Conservation (phyloP, 1,284 basidiomycete genomes). For the Heterobasidion annosum region DNA sequence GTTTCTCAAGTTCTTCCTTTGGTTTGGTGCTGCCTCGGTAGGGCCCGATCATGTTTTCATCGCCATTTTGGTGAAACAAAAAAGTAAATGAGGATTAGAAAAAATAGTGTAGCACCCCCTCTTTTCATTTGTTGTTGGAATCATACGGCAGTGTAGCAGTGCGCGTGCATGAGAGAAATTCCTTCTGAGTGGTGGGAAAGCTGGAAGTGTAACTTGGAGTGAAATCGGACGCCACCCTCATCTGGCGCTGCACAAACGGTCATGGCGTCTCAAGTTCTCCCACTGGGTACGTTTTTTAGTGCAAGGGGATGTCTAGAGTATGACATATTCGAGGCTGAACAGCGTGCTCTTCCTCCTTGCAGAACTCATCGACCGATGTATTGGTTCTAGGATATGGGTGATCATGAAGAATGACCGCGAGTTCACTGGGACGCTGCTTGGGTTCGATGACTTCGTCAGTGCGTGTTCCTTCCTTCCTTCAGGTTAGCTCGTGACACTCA, state of each 20-base stretch:
- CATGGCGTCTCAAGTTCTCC: slow-evolving; percentile 64
- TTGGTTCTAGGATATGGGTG: slow-evolving; percentile 92
- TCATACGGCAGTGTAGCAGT: not conserved
- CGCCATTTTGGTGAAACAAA: not conserved
- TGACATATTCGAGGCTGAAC: not conserved
- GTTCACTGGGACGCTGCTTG: slow-evolving; percentile 91
- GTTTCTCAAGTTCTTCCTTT: not conserved
- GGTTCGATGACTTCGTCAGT: slow-evolving; percentile 99
- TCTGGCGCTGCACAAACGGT: not conserved
- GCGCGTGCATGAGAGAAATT: not conserved
- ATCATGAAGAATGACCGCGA: slow-evolving; percentile 95
- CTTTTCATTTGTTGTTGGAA: not conserved
- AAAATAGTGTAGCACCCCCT: not conserved
- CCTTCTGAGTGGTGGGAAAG: too few relatives aligned
- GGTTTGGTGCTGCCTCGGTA: not conserved
- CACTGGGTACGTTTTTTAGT: slow-evolving; percentile 26
- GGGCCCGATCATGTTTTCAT: not conserved
- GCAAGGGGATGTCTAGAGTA: not conserved
- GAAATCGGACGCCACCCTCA: not conserved
- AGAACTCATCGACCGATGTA: slow-evolving; percentile 94
- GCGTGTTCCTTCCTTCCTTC: slow-evolving; percentile 33
- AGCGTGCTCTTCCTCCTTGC: not conserved
- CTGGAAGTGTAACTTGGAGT: too few relatives aligned
- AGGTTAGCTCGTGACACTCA: not conserved
- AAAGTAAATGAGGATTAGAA: not conserved